Evolutionary conservation across 352 stramenopile genomes (phyloP).

Genomic region (Thraustochytrium striatum): DNA sequence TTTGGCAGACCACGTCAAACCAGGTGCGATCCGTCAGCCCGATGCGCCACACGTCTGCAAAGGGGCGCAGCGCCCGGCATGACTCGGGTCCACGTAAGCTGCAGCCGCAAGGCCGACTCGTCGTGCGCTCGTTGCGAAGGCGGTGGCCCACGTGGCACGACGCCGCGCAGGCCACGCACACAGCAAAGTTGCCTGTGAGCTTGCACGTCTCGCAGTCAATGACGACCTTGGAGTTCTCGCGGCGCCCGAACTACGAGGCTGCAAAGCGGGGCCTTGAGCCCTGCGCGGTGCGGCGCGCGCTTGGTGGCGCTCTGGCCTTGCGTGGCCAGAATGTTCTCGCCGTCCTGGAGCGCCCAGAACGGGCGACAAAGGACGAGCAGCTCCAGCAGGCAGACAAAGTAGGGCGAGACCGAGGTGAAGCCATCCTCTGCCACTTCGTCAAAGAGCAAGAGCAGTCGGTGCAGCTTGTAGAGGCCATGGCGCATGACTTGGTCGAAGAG

Average conservation of each 20-base stretch:
- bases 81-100: constrained; percentile 16
- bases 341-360: constrained; percentile 27
- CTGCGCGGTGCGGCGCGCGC: neutral
- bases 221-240: constrained; percentile 41
- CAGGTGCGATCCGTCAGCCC: constrained; percentile 18
- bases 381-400: constrained; percentile 44
- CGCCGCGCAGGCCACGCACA: constrained; percentile 26
- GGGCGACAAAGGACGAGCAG: constrained; percentile 33
- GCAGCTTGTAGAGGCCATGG: constrained; percentile 33
- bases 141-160: constrained; percentile 20
- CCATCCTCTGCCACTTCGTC: constrained; percentile 35
- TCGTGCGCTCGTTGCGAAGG: constrained; percentile 31
- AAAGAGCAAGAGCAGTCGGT: constrained; percentile 34
- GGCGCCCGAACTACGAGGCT: constrained; percentile 16
- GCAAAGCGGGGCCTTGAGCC: constrained; percentile 16
- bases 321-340: neutral
- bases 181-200: neutral
- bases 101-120: constrained; percentile 20
- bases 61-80: constrained; percentile 27
- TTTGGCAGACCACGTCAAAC: constrained; percentile 45
- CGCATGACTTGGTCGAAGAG: constrained; percentile 29
- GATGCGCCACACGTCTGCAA: constrained; percentile 35
- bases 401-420: constrained; percentile 37
- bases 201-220: constrained; percentile 38
- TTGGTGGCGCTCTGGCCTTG: neutral